Evolutionary conservation across 306 rosid genomes (phyloP), one percentile per base, ranked within the genome.

Genomic region (Gillenia trifoliata): DNA sequence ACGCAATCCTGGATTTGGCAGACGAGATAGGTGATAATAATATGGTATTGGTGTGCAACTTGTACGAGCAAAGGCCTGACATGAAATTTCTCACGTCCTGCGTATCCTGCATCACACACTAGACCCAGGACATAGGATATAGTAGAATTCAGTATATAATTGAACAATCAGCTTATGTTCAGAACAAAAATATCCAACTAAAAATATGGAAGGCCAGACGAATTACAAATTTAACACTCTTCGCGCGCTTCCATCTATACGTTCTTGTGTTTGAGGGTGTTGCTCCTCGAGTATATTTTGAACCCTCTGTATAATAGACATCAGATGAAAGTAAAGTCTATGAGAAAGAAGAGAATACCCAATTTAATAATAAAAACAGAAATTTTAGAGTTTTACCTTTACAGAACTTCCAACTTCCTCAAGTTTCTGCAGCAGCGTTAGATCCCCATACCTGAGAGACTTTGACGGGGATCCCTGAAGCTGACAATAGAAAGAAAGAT

Each of bases 371-470:
- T 19, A 29, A 31, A 25, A 20, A 7, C 17, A 7, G 31, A 50
- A 60, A 47, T 31, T 75, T 59, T 45, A 64, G 28, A 13, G 65
- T 77, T 76, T 56, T 89, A 90, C 97, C 97, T 90, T 91, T 68
- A 91, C 88, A 50, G 96, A 89, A 86, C 80, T 91, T 86, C 92
- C 97, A 87, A 91, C 86, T 84, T 94, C 98, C 76, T 91, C 98
- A 22, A 94, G 89, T 77, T 90, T 94, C 78, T 91, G 98, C 77
- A 94, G 66, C 64, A 91, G 78, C 41, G 85, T 64, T 78, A 75
- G 80, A 77, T 94, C 93, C 78, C 86, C 88, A 7, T 83, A 81
- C 80, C 81, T 88, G 3, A 57, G 68, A 62, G 96, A 78, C 82
- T 84, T 91, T 56, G 96, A 84, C 15, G 94, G 93, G 70, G 97